phyloP scores from a whole-genome alignment of 306 rosid species.

The Quercus aquifolioides region DNA sequence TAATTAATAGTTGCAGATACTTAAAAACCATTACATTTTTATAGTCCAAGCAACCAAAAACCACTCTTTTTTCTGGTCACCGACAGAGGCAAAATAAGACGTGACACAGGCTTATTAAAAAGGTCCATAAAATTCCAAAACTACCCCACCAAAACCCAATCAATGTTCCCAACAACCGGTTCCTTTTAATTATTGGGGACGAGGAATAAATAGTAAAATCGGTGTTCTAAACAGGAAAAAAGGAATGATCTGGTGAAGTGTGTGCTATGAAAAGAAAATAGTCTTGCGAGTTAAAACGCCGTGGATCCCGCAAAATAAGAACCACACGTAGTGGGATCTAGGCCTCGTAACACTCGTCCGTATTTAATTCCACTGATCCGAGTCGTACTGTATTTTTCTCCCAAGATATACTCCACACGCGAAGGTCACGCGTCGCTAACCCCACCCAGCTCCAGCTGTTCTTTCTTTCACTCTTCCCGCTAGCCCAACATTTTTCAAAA shows the following conservation, averaged over 20 bases:
- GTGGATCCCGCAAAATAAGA: slow-evolving; percentile 19
- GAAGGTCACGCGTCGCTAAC: slow-evolving; percentile 27
- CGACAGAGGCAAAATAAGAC: not conserved
- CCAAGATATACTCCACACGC: slow-evolving; percentile 46
- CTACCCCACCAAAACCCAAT: slow-evolving; percentile 1
- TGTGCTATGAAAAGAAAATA: not conserved
- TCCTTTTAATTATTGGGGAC: not conserved
- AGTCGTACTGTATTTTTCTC: not conserved
- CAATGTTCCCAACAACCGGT: not conserved
- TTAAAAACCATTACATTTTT: not conserved
- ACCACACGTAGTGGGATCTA: slow-evolving; percentile 18
- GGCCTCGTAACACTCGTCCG: slow-evolving; percentile 10
- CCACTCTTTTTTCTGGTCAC: not conserved
- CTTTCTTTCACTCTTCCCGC: not conserved
- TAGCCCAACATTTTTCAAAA: not conserved
- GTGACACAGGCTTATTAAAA: not conserved
- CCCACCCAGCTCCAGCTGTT: slow-evolving; percentile 33
- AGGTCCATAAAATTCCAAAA: not conserved
- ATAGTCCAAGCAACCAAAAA: not conserved
- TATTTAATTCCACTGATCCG: not conserved
- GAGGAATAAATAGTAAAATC: not conserved
- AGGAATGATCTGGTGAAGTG: not conserved
- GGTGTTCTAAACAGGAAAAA: not conserved
- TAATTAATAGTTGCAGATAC: not conserved
- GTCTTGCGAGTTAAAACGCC: slow-evolving; percentile 18